Conservation (phyloP, 345 rosid species). For the Eucalyptus virginea region DNA sequence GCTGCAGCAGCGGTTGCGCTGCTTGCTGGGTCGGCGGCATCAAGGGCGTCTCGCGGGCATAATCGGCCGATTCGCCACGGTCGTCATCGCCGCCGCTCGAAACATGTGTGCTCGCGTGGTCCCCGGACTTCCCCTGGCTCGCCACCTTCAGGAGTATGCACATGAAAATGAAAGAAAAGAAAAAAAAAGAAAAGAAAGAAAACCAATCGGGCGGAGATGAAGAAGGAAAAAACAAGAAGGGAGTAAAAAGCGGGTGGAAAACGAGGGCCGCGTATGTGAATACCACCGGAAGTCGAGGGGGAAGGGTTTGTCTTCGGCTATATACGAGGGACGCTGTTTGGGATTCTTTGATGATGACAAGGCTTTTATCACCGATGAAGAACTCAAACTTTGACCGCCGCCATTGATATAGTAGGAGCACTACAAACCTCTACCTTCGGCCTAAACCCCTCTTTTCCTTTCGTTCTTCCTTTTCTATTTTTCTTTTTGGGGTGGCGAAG, state of each 20-base stretch:
- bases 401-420: neutral
- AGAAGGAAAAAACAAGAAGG: neutral
- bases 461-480: no score
- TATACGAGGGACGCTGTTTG: neutral
- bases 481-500: neutral
- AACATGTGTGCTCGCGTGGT: neutral
- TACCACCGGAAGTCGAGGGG: neutral
- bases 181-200: no score
- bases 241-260: neutral
- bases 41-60: neutral
- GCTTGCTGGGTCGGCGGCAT: neutral
- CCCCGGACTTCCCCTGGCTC: neutral
- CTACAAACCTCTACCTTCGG: neutral
- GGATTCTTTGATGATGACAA: neutral
- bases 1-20: neutral
- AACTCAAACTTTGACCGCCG: constrained; percentile 8
- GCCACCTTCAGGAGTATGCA: constrained; percentile 25
- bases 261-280: neutral
- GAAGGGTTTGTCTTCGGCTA: neutral
- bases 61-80: neutral
- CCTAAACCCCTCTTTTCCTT: neutral
- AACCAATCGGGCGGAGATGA: neutral
- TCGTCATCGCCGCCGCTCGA: neutral
- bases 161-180: neutral
- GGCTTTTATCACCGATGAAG: neutral